These are phyloP conservation scores for Noccaea bulbosa DNA, from an alignment of 345 rosid species.

Conservation along the genomic window DNA sequence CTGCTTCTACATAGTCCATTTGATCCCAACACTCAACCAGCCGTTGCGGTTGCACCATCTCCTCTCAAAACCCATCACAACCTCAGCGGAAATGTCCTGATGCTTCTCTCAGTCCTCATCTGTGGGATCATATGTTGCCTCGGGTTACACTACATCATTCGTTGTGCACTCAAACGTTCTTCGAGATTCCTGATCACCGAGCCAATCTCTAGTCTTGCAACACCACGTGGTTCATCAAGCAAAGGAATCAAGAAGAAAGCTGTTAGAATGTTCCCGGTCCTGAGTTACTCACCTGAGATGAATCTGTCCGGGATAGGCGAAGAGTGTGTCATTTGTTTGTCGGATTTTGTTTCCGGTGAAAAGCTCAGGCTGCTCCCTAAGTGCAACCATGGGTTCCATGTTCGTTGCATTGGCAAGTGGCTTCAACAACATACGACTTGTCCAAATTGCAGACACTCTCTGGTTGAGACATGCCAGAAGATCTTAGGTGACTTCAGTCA, in stretches of 20 bases:
- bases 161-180: slow-evolving; percentile 54
- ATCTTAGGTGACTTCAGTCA: slow-evolving; percentile 35
- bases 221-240: slow-evolving; percentile 31
- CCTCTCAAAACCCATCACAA: slow-evolving; percentile 25
- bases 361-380: slow-evolving; percentile 53
- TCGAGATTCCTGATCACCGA: slow-evolving; percentile 47
- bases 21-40: slow-evolving; percentile 25
- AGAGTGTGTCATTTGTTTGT: slow-evolving; percentile 62
- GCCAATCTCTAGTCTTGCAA: slow-evolving; percentile 32
- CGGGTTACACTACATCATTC: slow-evolving; percentile 56
- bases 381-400: slow-evolving; percentile 60
- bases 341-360: slow-evolving; percentile 53
- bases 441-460: slow-evolving; percentile 61
- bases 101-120: slow-evolving; percentile 54
- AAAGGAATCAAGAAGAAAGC: slow-evolving; percentile 53
- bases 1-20: slow-evolving; percentile 44
- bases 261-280: slow-evolving; percentile 52
- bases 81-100: slow-evolving; percentile 49
- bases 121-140: slow-evolving; percentile 59
- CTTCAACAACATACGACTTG: slow-evolving; percentile 54
- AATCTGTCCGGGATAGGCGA: slow-evolving; percentile 51
- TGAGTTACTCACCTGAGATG: slow-evolving; percentile 50
- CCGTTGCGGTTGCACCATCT: slow-evolving; percentile 37
- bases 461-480: slow-evolving; percentile 46
- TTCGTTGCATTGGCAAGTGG: slow-evolving; percentile 59